Base-by-base conservation (phyloP, 768 basidiomycete genomes). In the Macrolepiota dolichaula region DNA sequence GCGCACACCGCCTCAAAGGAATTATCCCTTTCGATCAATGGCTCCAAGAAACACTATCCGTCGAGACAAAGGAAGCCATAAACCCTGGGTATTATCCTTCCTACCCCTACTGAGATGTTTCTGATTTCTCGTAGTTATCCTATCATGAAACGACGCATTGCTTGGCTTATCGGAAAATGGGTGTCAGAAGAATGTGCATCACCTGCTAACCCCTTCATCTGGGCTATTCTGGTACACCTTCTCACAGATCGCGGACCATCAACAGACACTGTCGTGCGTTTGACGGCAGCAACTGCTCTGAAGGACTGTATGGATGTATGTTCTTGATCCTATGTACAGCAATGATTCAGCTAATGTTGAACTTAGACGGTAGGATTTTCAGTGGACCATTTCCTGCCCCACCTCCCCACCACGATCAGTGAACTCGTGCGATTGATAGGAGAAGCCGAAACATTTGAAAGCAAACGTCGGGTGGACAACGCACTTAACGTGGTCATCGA, bases 111-210 rank as follows among this genome's bases (percentile, higher is more conserved):
- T 29, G 38, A 32, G 50, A 36, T 25, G 35, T 9, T 19, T 5
- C 56, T 38, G 51, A 57, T 44, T 36, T 35, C 40, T 42, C 10
- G 11, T 29, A 96, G 95, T 60, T 94, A 90, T 70, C 90, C 92
- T 0, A 91, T 98, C 57, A 84, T 98, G 63, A 96, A 98, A 72
- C 85, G 94, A n/a, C 85, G 96, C 35, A 90, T 98, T 64, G 94
- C 96, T 1, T 97, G 95, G 94, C 77, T 98, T 3, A 82, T 98
- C 50, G 95, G 96, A 25, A 90, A 88, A 79, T 94, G 93, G 91
- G 81, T 94, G 36, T 77, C 84, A 13, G 89, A 94, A 51, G 80
- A 83, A 60, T 86, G 85, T 63, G 73, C 81, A 19, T 76, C 81
- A 13, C 79, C 85, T 1, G 83, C 84, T 50, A 85, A 88, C 62